Evolutionary conservation across 148 eudicot species (phyloP).

Genomic region (Fagopyrum esculentum): DNA sequence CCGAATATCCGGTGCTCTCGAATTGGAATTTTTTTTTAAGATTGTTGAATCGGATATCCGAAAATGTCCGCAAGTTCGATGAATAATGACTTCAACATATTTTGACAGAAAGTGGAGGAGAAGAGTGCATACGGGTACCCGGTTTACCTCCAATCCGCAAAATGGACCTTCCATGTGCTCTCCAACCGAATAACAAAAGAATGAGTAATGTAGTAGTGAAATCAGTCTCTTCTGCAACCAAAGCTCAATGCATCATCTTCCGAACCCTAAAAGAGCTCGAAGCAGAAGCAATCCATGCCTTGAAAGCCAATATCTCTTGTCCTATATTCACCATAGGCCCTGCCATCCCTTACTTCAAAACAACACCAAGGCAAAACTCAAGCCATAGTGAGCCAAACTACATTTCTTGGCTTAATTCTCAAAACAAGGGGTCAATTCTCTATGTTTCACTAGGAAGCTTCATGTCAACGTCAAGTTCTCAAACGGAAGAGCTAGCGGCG

Average conservation of each 20-base stretch:
- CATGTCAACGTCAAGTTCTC: constrained; percentile 21
- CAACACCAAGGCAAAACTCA: neutral
- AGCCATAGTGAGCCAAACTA: neutral
- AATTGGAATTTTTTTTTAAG: too few relatives aligned
- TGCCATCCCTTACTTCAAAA: constrained; percentile 22
- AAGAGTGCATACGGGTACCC: constrained; percentile 1
- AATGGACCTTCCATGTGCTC: neutral
- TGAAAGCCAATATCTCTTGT: neutral
- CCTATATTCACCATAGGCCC: constrained; percentile 34
- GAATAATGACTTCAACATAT: too few relatives aligned
- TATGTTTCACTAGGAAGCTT: constrained; percentile 36
- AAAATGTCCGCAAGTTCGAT: neutral
- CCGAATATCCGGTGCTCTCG: too few relatives aligned
- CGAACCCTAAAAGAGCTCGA: constrained; percentile 31
- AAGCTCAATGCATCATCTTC: constrained; percentile 25
- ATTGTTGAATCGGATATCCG: too few relatives aligned
- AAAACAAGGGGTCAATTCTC: constrained; percentile 22
- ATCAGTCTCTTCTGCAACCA: neutral
- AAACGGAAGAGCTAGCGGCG: constrained; percentile 29
- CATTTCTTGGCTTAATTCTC: constrained; percentile 33
- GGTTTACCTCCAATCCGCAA: neutral
- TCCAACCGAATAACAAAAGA: neutral
- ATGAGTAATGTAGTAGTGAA: neutral
- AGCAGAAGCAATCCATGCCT: constrained; percentile 13
- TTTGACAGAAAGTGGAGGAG: neutral